phyloP scores from a whole-genome alignment of 768 basidiomycete species.

The Gymnopilus junonius region DNA sequence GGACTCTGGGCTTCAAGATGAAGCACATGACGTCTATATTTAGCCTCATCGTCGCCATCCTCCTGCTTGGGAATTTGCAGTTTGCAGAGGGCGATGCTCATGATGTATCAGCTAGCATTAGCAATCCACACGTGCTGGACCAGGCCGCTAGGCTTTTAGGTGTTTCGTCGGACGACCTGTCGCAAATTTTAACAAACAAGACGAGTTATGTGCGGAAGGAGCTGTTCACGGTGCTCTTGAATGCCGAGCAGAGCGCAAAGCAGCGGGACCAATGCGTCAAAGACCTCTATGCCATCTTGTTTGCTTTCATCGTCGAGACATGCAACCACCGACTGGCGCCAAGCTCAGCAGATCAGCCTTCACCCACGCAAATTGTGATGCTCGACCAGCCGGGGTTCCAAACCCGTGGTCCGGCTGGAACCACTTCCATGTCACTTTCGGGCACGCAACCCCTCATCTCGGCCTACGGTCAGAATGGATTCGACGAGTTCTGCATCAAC shows the following conservation, averaged over 20 bases:
- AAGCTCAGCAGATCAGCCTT: slow-evolving; percentile 53
- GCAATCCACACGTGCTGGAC: slow-evolving; percentile 75
- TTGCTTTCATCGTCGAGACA: slow-evolving; percentile 87
- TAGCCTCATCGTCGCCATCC: slow-evolving; percentile 77
- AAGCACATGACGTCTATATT: slow-evolving; percentile 86
- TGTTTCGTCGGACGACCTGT: slow-evolving; percentile 77
- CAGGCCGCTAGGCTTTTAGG: slow-evolving; percentile 79
- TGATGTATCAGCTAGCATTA: slow-evolving; percentile 57
- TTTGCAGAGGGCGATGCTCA: slow-evolving; percentile 69
- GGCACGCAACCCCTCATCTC: slow-evolving; percentile 71
- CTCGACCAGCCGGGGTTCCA: slow-evolving; percentile 88
- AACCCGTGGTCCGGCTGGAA: slow-evolving; percentile 66
- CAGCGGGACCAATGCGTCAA: slow-evolving; percentile 83
- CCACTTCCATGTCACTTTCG: slow-evolving; percentile 64
- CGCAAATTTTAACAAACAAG: slow-evolving; percentile 79
- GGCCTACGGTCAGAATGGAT: slow-evolving; percentile 78
- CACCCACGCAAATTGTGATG: slow-evolving; percentile 69
- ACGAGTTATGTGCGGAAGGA: slow-evolving; percentile 92
- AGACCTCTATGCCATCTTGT: slow-evolving; percentile 88
- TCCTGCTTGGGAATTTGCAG: slow-evolving; percentile 81
- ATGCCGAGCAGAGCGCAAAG: slow-evolving; percentile 66
- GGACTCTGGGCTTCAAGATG: slow-evolving; percentile 87
- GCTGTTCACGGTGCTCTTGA: slow-evolving; percentile 80
- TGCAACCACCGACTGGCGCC: slow-evolving; percentile 80
- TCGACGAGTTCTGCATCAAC: slow-evolving; percentile 89